These are phyloP conservation scores for Lizonia empirigonia DNA, from an alignment of 2,329 filamentous ascomycete genomes.

Conservation along the genomic window DNA sequence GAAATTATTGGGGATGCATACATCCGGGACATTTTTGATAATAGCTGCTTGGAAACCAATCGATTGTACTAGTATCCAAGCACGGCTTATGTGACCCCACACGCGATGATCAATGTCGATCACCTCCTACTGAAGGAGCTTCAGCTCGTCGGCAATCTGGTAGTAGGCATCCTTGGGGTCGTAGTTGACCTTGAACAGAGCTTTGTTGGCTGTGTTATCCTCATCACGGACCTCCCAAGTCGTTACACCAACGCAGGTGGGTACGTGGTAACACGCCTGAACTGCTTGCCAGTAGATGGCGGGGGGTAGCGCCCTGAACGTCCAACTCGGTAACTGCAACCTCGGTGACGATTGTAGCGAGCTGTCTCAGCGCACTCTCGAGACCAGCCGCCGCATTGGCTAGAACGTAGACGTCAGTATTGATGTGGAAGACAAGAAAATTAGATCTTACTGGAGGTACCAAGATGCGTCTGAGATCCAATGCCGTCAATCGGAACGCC, in stretches of 20 bases:
- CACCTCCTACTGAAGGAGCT: background rate
- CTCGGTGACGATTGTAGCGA: slow-evolving; percentile 46
- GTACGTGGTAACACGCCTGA: slow-evolving; percentile 63
- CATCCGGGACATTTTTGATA: too few species aligned
- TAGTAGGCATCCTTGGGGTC: slow-evolving; percentile 51
- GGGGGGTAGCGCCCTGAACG: slow-evolving; percentile 62
- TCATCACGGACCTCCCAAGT: slow-evolving; percentile 61
- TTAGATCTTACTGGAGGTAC: slow-evolving; percentile 3
- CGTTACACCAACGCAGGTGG: slow-evolving; percentile 69
- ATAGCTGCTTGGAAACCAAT: too few species aligned
- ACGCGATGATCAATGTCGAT: too few species aligned
- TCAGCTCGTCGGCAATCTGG: background rate
- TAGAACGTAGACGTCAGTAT: background rate
- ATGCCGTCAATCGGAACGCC: slow-evolving; percentile 71
- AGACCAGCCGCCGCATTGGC: background rate
- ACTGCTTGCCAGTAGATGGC: slow-evolving; percentile 62
- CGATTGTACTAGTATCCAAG: too few species aligned
- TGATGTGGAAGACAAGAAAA: background rate
- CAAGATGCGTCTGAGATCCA: slow-evolving; percentile 57
- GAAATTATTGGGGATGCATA: too few species aligned
- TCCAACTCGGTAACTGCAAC: slow-evolving; percentile 72
- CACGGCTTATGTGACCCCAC: too few species aligned
- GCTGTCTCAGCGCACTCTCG: background rate
- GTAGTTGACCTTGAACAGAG: slow-evolving; percentile 53
- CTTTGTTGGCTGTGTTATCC: slow-evolving; percentile 53